Conservation (phyloP, 768 basidiomycete genomes). For the Phallus indusiatus region DNA sequence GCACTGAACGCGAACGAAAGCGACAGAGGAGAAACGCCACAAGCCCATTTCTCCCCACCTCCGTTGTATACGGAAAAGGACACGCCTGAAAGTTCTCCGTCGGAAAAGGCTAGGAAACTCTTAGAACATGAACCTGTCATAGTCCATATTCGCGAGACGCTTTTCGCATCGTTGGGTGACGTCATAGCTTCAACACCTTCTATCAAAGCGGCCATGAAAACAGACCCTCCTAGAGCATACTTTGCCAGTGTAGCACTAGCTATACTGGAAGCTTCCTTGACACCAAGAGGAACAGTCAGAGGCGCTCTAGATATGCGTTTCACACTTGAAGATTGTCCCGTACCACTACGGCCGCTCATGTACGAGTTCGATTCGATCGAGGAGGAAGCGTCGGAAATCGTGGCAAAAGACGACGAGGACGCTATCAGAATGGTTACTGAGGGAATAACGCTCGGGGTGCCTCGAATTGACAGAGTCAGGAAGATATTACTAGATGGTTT, state of each 20-base stretch:
- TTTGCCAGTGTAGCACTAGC: constrained; percentile 69
- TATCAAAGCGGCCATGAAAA: constrained; percentile 45
- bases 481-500: constrained; percentile 51
- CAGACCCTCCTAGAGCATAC: constrained; percentile 66
- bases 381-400: constrained; percentile 35
- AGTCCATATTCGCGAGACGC: constrained; percentile 74
- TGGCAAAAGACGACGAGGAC: constrained; percentile 41
- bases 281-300: constrained; percentile 33
- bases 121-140: constrained; percentile 45
- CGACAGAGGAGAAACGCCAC: constrained; percentile 18
- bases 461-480: constrained; percentile 51
- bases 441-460: constrained; percentile 27
- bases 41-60: constrained; percentile 62
- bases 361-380: constrained; percentile 50
- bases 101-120: constrained; percentile 10
- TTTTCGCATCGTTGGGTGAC: constrained; percentile 74
- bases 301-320: constrained; percentile 52
- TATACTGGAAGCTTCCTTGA: constrained; percentile 53
- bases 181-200: constrained; percentile 46
- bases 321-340: constrained; percentile 52
- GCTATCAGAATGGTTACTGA: constrained; percentile 36
- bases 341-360: constrained; percentile 61
- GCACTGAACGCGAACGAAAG: constrained; percentile 56
- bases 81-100: neutral
- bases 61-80: constrained; percentile 43